A percentile compares a stretch with the other conserved stretches of the same genome.
These are phyloP conservation scores for Hymenoscyphus fraxineus DNA, from an alignment of 2,329 filamentous ascomycete species.

Conservation along the genomic window DNA sequence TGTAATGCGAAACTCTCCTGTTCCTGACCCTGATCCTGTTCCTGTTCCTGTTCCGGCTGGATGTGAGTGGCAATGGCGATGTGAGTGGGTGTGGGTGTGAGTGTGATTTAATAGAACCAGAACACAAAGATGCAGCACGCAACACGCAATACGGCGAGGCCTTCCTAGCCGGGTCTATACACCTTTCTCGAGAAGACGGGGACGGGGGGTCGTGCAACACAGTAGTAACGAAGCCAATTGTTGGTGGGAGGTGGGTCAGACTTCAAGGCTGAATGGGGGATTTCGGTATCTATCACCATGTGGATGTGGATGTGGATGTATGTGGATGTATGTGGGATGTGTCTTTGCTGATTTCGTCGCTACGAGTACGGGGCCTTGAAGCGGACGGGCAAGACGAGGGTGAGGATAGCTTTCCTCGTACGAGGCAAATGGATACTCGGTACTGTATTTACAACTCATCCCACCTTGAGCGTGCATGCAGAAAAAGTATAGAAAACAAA, in stretches of 20 bases:
- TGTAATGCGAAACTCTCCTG: conserved; percentile 16
- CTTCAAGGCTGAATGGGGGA: conserved; percentile 7
- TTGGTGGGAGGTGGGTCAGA: not conserved
- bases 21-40: not conserved
- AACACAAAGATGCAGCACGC: conserved; percentile 14
- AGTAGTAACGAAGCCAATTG: not conserved
- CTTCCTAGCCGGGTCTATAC: not conserved
- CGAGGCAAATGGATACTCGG: not conserved
- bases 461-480: not conserved
- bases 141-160: not conserved
- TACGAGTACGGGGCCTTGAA: not conserved
- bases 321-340: not conserved
- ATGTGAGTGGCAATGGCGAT: conserved; percentile 8
- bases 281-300: not conserved
- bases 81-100: not conserved
- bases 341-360: not conserved
- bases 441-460: not conserved
- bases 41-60: conserved; percentile 16
- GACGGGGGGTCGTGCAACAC: not conserved
- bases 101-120: conserved; percentile 16
- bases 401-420: too few relatives aligned
- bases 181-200: too few relatives aligned
- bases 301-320: not conserved
- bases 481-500: not conserved
- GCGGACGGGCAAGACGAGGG: not conserved